Conservation (phyloP, 257 asterid genomes). For the Gentiana straminea region DNA sequence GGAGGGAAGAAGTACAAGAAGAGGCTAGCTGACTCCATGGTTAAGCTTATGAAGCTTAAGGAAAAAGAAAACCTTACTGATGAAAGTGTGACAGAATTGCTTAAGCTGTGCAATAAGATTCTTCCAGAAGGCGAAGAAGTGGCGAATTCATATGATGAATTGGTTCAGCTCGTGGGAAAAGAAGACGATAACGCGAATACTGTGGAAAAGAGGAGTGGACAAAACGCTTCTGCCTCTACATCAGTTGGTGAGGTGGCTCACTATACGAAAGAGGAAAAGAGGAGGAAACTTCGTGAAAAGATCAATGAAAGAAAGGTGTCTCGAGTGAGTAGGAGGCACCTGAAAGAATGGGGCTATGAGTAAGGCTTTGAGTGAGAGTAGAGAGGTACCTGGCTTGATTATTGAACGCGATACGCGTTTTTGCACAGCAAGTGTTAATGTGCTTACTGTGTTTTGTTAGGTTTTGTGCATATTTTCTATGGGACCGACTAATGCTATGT, state of each 20-base stretch:
- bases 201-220: background rate
- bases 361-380: background rate
- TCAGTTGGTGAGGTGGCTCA: background rate
- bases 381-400: background rate
- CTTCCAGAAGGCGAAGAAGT: background rate
- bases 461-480: no score
- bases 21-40: background rate
- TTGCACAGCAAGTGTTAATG: no score
- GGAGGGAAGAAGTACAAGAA: background rate
- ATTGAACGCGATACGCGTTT: background rate
- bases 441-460: no score
- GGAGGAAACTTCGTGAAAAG: no score
- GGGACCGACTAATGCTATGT: no score
- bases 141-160: background rate
- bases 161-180: background rate
- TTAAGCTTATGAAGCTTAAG: background rate
- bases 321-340: background rate
- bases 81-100: background rate
- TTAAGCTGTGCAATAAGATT: background rate
- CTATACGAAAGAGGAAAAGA: background rate
- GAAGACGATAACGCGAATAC: background rate
- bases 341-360: background rate
- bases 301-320: no score
- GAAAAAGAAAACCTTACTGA: background rate
- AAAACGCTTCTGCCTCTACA: slow-evolving; percentile 4